Conservation (phyloP, 768 basidiomycete species). For the Cubamyces sp. region DNA sequence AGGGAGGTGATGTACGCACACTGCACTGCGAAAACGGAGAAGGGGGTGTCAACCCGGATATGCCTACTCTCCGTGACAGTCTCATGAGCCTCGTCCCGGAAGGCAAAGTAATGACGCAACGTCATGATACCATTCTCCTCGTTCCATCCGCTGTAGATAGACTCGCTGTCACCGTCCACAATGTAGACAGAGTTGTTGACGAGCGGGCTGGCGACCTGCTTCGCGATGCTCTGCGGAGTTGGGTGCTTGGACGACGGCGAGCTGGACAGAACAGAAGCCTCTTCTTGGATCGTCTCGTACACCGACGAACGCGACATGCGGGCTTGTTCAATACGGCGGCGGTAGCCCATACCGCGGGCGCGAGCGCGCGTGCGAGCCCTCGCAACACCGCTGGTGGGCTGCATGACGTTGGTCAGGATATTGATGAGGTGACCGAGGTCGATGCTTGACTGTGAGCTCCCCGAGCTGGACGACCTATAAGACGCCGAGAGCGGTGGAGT, state of each 20-base stretch:
- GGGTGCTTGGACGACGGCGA: constrained; percentile 33
- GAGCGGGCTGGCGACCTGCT: constrained; percentile 9
- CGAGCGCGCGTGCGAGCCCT: constrained; percentile 50
- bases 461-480: constrained; percentile 69
- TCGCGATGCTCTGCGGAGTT: constrained; percentile 15
- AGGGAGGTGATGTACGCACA: constrained; percentile 47
- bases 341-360: constrained; percentile 68
- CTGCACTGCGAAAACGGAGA: constrained; percentile 73
- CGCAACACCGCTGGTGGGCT: constrained; percentile 47
- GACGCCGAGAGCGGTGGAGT: constrained; percentile 74
- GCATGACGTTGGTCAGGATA: constrained; percentile 57
- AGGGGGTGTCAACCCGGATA: constrained; percentile 70
- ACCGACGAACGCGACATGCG: constrained; percentile 67
- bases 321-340: constrained; percentile 67
- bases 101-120: constrained; percentile 67
- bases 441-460: constrained; percentile 78
- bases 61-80: constrained; percentile 69
- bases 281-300: constrained; percentile 84
- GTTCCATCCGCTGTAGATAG: constrained; percentile 54
- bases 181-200: constrained; percentile 48
- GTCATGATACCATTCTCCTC: constrained; percentile 69
- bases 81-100: constrained; percentile 68
- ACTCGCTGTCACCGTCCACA: constrained; percentile 53
- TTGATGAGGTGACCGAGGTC: constrained; percentile 66
- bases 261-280: constrained; percentile 44